A percentile compares a stretch with the other conserved stretches of the same genome.
phyloP scores from a whole-genome alignment of 164 flowering plant genomes.

The Pachysandra terminalis region DNA sequence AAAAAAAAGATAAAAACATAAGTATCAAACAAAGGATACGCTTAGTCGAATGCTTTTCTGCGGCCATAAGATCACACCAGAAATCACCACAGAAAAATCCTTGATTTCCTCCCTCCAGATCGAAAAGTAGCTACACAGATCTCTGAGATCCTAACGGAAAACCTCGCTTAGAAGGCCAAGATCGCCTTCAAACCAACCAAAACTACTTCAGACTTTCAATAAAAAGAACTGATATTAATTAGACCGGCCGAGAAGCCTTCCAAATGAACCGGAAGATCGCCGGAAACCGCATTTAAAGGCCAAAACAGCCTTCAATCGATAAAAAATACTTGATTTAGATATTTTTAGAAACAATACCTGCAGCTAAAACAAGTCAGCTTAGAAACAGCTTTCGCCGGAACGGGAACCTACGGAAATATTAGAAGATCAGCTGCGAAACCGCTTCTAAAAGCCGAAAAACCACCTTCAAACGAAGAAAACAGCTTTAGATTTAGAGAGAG shows the following conservation, averaged over 20 bases:
- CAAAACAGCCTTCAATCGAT: constrained; percentile 2
- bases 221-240: background rate
- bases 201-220: background rate
- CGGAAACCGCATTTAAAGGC: background rate
- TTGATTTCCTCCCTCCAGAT: constrained; percentile 31
- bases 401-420: background rate
- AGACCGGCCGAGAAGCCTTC: background rate
- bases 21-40: constrained; percentile 29
- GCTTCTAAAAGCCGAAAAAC: constrained; percentile 3
- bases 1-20: background rate
- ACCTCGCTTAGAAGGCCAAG: background rate
- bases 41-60: constrained; percentile 21
- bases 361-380: background rate
- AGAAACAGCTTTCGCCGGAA: background rate
- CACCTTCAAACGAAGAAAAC: background rate
- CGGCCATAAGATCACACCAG: constrained; percentile 39
- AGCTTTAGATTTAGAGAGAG: background rate
- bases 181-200: background rate
- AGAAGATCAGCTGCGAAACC: background rate
- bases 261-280: background rate
- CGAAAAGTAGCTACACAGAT: constrained; percentile 7
- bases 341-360: background rate
- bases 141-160: background rate
- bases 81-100: constrained; percentile 34
- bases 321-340: background rate